These are phyloP conservation scores for Rhodotorula babjevae DNA, from an alignment of 768 basidiomycete genomes.

Conservation along the genomic window DNA sequence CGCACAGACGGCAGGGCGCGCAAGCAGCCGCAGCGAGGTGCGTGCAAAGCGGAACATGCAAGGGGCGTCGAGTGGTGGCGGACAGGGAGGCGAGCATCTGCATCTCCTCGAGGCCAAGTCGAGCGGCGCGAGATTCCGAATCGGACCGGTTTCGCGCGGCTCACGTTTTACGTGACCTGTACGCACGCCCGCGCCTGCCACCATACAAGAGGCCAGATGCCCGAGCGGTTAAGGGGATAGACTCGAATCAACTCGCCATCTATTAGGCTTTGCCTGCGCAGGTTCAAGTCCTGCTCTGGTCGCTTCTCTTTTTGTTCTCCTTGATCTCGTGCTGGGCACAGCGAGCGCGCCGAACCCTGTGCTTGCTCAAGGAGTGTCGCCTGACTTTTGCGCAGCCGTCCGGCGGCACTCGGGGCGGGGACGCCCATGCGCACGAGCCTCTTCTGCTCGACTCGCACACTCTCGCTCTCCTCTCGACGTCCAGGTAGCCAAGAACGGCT, in stretches of 20 bases:
- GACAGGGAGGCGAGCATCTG: neutral
- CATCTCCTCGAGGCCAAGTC: too few relatives aligned
- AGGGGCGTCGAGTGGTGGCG: neutral
- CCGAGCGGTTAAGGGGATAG: constrained; percentile 17
- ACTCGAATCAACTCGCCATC: constrained; percentile 11
- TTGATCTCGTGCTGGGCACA: too few relatives aligned
- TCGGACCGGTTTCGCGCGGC: neutral
- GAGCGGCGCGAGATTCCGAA: too few relatives aligned
- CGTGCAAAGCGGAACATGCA: constrained; percentile 19
- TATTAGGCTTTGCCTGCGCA: constrained; percentile 17
- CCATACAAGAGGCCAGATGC: constrained; percentile 1
- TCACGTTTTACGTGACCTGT: neutral
- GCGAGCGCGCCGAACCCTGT: too few relatives aligned
- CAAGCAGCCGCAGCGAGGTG: neutral
- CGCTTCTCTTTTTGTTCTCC: neutral
- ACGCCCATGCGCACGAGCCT: too few relatives aligned
- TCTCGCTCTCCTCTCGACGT: too few relatives aligned
- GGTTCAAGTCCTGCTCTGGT: constrained; percentile 16
- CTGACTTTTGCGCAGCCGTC: too few relatives aligned
- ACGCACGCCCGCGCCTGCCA: too few relatives aligned
- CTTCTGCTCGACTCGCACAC: too few relatives aligned
- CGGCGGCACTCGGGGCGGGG: too few relatives aligned
- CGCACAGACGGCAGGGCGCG: neutral
- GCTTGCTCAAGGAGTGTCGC: too few relatives aligned
- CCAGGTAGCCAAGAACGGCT: too few relatives aligned